phyloP scores from a whole-genome alignment of 1,139 yeast genomes.

The Barnettozyma hawaiiensis region DNA sequence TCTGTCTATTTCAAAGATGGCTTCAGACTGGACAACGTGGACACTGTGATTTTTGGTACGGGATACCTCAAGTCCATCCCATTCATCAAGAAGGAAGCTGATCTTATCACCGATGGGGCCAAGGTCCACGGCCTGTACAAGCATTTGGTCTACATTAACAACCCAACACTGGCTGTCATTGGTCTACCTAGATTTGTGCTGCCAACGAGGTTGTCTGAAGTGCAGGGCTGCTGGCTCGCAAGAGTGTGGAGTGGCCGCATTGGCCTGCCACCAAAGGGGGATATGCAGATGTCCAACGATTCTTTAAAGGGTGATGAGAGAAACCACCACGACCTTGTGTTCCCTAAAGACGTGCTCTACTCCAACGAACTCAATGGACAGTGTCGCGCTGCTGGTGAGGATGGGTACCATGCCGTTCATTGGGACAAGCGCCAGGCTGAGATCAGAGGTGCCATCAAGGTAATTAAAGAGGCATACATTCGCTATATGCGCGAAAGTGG shows the following conservation, averaged over 20 bases:
- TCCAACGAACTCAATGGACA: constrained; percentile 22
- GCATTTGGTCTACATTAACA: constrained; percentile 27
- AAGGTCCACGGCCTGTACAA: constrained; percentile 22
- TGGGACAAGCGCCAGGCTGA: constrained; percentile 25
- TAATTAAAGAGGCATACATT: constrained; percentile 24
- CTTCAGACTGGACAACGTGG: constrained; percentile 31
- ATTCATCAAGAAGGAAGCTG: constrained; percentile 30
- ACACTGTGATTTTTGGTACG: constrained; percentile 39
- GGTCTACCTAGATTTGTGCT: constrained; percentile 26
- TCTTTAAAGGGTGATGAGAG: constrained; percentile 19
- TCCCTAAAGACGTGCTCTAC: constrained; percentile 25
- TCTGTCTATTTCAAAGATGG: constrained; percentile 31
- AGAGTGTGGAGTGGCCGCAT: constrained; percentile 27
- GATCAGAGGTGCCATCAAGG: constrained; percentile 24
- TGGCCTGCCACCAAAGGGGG: constrained; percentile 17
- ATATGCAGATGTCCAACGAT: constrained; percentile 23
- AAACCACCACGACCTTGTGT: constrained; percentile 24
- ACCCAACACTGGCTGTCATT: constrained; percentile 39
- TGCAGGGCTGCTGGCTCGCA: constrained; percentile 29
- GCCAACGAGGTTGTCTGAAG: constrained; percentile 28
- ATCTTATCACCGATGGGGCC: constrained; percentile 20
- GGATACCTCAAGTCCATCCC: constrained; percentile 42
- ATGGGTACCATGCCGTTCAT: constrained; percentile 24
- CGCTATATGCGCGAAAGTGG: constrained; percentile 19
- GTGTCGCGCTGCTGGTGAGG: constrained; percentile 18